Evolutionary conservation across 148 eudicot species (phyloP), one percentile per base, ranked within the genome.

Genomic region (Persicaria tinctoria): DNA sequence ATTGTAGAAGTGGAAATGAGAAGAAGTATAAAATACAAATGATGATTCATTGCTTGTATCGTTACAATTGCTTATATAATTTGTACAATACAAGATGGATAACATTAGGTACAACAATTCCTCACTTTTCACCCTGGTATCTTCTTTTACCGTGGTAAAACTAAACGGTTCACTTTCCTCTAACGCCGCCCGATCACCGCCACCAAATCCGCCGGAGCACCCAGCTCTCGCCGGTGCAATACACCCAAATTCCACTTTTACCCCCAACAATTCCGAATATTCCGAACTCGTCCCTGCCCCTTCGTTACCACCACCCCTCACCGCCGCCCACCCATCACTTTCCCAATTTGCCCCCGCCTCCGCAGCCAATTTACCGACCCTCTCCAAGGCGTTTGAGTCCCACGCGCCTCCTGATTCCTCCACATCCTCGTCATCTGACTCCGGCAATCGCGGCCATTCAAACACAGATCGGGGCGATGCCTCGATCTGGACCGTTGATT

Each of bases 241-340:
- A 66, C 8, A 13, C 1, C 9, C 20, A 41, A 12, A 66, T 70
- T 59, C 80, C 48, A 17, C 54, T 13, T 53, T 70, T 50, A 4
- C 74, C 81, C 17, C 78, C 0, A 0, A 4, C 3, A 62, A 46
- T 4, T 75, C 80, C 8, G 63, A 72, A 80, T 76, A 66, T 83
- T 80, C 84, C 78, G 45, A 70, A 74, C 60, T 51, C 12, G 60
- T 56, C 70, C 76, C 75, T 18, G 69, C 76, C 78, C 57, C 83
- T 38, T 69, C 63, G 4, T 4, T 68, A 45, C 54, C 53, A 5
- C 56, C 51, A 68, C 60, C 71, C 76, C 97, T 87, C 46, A 88
- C 91, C 71, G 75, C 81, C 59, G 82, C 68, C 97, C 97, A 92
- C 32, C 86, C 93, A 69, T 85, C 91, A 48, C 85, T 83, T 87